A percentile compares a stretch with the other conserved stretches of the same genome.
Evolutionary conservation across 164 flowering plant genomes (phyloP).

Genomic region (Aristolochia fimbriata): DNA sequence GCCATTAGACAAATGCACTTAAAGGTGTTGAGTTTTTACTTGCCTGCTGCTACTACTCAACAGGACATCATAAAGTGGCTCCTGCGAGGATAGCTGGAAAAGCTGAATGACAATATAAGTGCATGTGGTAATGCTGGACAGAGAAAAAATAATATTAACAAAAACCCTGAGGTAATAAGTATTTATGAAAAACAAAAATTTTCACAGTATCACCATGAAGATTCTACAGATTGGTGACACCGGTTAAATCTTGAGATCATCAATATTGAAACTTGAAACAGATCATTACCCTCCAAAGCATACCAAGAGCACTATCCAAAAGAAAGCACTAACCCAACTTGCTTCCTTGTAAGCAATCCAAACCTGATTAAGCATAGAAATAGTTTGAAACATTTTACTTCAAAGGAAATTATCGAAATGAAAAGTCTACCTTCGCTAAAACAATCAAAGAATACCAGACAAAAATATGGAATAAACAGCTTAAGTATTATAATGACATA

Average conservation of each 20-base stretch:
- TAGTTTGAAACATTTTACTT: neutral
- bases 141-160: neutral
- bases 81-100: constrained; percentile 44
- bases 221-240: neutral
- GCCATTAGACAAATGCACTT: too few species aligned
- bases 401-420: neutral
- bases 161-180: neutral
- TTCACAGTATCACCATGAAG: neutral
- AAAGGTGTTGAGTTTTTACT: constrained; percentile 12
- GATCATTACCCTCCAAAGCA: constrained; percentile 62
- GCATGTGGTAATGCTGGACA: constrained; percentile 56
- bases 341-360: constrained; percentile 70
- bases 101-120: constrained; percentile 54
- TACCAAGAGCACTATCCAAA: constrained; percentile 49
- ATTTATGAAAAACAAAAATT: neutral
- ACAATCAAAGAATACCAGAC: neutral
- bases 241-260: neutral
- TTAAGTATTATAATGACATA: constrained; percentile 14
- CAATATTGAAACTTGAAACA: neutral
- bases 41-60: constrained; percentile 48
- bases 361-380: constrained; percentile 23
- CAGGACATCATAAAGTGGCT: constrained; percentile 54
- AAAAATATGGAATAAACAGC: neutral
- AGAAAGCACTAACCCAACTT: constrained; percentile 28
- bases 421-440: neutral